These are phyloP conservation scores for Neltuma alba DNA, from an alignment of 306 rosid genomes.

Conservation along the genomic window DNA sequence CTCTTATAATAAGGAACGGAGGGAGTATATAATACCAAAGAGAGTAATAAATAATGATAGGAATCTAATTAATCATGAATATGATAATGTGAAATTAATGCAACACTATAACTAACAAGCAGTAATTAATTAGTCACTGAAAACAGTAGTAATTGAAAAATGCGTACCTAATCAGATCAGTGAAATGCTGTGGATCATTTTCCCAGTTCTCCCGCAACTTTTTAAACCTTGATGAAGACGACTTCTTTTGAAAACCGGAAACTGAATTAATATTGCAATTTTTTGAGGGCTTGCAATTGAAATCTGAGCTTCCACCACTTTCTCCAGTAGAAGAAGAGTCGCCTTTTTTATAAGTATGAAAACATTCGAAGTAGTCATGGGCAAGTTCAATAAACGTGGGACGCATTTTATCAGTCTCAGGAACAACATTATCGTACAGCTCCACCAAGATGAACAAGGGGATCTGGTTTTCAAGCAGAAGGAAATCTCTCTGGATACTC, in stretches of 20 bases:
- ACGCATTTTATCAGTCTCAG: background rate
- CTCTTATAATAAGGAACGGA: too few species aligned
- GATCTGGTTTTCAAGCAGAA: slow-evolving; percentile 2
- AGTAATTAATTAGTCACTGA: too few species aligned
- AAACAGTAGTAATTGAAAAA: too few species aligned
- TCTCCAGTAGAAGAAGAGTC: background rate
- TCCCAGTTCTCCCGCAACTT: background rate
- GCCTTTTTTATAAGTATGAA: background rate
- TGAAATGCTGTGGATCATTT: background rate
- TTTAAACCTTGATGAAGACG: background rate
- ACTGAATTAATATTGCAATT: background rate
- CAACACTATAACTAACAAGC: too few species aligned
- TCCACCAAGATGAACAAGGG: background rate
- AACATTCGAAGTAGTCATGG: background rate
- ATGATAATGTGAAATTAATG: too few species aligned
- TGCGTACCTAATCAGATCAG: background rate
- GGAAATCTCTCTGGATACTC: background rate
- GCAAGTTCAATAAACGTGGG: background rate
- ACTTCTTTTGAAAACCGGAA: too few species aligned
- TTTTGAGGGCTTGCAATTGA: background rate
- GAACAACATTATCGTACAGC: background rate
- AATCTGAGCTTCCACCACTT: background rate
- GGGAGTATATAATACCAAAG: too few species aligned
- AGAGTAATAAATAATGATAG: too few species aligned
- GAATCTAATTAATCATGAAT: too few species aligned